Evolutionary conservation across 345 rosid genomes (phyloP).

Genomic region (Syzygium grande): DNA sequence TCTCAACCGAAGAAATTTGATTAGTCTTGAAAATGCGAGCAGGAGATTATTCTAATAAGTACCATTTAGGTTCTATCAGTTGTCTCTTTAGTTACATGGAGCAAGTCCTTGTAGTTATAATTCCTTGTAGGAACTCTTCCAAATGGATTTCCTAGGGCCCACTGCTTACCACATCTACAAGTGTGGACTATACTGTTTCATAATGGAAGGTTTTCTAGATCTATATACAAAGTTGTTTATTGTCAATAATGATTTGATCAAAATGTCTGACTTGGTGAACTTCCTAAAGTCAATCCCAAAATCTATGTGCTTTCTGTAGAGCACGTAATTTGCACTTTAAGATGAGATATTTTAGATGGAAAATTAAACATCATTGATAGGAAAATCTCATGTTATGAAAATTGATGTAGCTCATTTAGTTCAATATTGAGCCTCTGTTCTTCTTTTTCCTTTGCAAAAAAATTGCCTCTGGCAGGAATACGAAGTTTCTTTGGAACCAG

Average conservation of each 20-base stretch:
- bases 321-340: background rate
- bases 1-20: background rate
- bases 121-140: background rate
- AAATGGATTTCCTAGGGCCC: background rate
- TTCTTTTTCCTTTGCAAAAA: background rate
- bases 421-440: background rate
- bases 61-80: background rate
- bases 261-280: background rate
- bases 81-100: background rate
- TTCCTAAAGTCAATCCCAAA: background rate
- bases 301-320: background rate
- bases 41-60: background rate
- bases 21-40: background rate
- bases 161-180: background rate
- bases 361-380: background rate
- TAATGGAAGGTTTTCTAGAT: too few species aligned
- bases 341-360: background rate
- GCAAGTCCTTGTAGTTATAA: background rate
- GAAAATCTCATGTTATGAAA: too few species aligned
- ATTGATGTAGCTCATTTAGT: background rate
- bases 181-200: background rate
- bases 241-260: background rate
- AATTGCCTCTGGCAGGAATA: background rate
- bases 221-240: background rate
- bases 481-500: background rate